A percentile compares a stretch with the other conserved stretches of the same genome.
Evolutionary conservation across 2,329 filamentous ascomycete species (phyloP).

Genomic region (Cercospora sesami): DNA sequence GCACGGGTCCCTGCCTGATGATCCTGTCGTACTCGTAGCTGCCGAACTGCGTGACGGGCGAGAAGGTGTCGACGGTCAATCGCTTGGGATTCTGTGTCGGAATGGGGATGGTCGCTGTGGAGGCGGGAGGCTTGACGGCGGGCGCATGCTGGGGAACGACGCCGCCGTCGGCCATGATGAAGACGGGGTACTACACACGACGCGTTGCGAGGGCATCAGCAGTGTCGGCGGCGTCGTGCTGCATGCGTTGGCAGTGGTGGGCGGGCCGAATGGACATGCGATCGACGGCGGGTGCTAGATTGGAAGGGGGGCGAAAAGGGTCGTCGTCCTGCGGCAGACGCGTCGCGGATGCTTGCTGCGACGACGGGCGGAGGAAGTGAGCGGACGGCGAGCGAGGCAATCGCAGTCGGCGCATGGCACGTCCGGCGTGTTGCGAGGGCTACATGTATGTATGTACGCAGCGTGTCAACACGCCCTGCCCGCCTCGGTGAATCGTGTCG

Average conservation of each 20-base stretch:
- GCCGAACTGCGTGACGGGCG: constrained; percentile 89
- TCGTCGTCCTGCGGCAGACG: neutral
- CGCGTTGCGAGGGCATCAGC: constrained; percentile 2
- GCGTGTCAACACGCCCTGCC: neutral
- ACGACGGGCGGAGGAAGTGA: neutral
- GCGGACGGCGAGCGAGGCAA: neutral
- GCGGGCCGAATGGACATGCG: constrained; percentile 10
- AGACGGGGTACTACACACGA: neutral
- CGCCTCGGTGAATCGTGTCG: neutral
- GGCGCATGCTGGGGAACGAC: neutral
- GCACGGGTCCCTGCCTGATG: constrained; percentile 81
- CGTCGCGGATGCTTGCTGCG: neutral
- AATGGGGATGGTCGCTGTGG: constrained; percentile 3
- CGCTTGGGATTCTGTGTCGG: neutral
- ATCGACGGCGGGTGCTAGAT: constrained; percentile 2
- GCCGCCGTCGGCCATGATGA: constrained; percentile 30
- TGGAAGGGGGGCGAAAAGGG: neutral
- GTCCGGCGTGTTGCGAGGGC: neutral
- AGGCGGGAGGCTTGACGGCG: constrained; percentile 1
- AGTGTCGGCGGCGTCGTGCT: neutral
- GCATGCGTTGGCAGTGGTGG: neutral
- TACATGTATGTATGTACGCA: neutral
- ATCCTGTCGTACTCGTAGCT: constrained; percentile 95
- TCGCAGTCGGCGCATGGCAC: neutral
- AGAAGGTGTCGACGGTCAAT: constrained; percentile 61